Evolutionary conservation across 1,284 basidiomycete genomes (phyloP), one percentile per base, ranked within the genome.

Genomic region (Hymenochaete sp.): DNA sequence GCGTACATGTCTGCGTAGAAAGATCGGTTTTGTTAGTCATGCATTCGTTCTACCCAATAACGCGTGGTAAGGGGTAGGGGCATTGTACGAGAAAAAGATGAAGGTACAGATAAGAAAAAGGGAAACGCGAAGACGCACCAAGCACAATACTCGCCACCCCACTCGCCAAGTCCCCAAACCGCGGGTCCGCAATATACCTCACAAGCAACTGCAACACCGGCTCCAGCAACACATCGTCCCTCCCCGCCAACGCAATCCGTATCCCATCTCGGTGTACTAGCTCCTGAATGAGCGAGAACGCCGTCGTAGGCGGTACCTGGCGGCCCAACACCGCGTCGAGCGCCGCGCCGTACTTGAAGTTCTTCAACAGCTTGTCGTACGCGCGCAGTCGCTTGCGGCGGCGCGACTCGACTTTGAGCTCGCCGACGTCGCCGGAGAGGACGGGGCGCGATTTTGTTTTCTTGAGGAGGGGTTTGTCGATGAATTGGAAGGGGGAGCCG

Each of bases 331-430:
- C 90, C 3, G 88, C 79, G 62, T 97, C 93, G 32, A 99, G 67
- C 1, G 96, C 96, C 39, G 93, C 93, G 13, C 83, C 82, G 62
- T 99, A 98, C 58, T 92, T 89, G 75, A 98, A 99, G 25, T 70
- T 72, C 64, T 98, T 98, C 47, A 99, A 71, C 49, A 89, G 69
- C 54, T 78, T 77, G 62, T 99, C 96, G 65, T 97, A 97, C 49
- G 89, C 84, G 60, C 78, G 82, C 42, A 98, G 65, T 47, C 81
- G 77, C 56, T 79, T 81, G 55, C 72, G 75, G 32, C 87, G 72
- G 57, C 80, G 75, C 41, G 73, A 80, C 65, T 92, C 84, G 10
- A 91, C 72, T 50, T 75, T 75, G 49, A 89, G 71, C 60, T 93
- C 90, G 52, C 86, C 73, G 3, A 70, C 62, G 60, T 75, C 82